A percentile compares a stretch with the other conserved stretches of the same genome.
These are phyloP conservation scores for Clavispora carvajalis DNA, from an alignment of 805 yeast species.

Conservation along the genomic window DNA sequence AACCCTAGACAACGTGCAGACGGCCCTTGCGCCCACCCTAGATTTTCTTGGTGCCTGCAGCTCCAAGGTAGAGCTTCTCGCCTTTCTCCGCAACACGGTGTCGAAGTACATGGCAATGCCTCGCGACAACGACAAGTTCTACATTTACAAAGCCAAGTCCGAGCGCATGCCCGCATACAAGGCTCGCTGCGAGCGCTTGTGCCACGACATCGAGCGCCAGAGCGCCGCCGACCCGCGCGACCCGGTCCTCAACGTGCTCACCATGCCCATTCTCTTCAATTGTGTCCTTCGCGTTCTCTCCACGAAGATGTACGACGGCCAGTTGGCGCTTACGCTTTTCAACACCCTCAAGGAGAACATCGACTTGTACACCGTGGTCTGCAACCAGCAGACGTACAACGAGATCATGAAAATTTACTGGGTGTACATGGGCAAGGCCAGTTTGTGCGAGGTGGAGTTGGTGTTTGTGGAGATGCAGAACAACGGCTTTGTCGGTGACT, in stretches of 20 bases:
- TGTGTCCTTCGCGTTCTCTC: constrained; percentile 20
- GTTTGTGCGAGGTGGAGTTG: constrained; percentile 31
- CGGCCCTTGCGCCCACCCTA: constrained; percentile 19
- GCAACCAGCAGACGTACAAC: constrained; percentile 39
- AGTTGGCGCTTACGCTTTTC: constrained; percentile 31
- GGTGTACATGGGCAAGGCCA: constrained; percentile 35
- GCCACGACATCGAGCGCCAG: constrained; percentile 11
- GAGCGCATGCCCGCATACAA: constrained; percentile 11
- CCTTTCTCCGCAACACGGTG: constrained; percentile 14
- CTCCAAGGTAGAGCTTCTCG: constrained; percentile 12
- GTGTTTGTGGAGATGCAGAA: constrained; percentile 34
- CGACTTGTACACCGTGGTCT: constrained; percentile 26
- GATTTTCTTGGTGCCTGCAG: constrained; percentile 15
- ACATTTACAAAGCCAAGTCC: constrained; percentile 12
- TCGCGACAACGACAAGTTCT: constrained; percentile 8
- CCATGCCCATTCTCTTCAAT: constrained; percentile 35
- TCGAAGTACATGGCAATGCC: constrained; percentile 7
- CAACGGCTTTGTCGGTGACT: constrained; percentile 37
- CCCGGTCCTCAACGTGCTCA: constrained; percentile 28
- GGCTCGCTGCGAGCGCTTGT: constrained; percentile 16
- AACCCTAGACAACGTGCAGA: constrained; percentile 1
- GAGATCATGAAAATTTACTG: constrained; percentile 32
- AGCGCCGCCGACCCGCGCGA: constrained; percentile 12
- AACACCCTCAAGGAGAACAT: constrained; percentile 30
- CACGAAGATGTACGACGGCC: constrained; percentile 29